Evolutionary conservation across 2,329 filamentous ascomycete species (phyloP).

Genomic region (Diaporthe eres): DNA sequence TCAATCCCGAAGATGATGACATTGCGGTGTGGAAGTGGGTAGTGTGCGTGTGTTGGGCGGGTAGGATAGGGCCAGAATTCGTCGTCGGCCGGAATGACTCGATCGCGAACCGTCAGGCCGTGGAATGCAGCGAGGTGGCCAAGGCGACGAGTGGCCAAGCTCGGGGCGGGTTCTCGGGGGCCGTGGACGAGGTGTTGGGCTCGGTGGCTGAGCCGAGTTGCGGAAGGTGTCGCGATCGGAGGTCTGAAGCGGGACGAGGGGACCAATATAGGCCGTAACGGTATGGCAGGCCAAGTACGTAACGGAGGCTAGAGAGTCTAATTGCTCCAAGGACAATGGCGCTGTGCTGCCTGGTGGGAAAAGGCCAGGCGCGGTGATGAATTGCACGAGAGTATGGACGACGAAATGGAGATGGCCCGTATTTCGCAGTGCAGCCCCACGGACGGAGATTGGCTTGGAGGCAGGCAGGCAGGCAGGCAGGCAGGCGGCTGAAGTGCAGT

Average conservation of each 20-base stretch:
- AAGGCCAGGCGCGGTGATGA: constrained; percentile 27
- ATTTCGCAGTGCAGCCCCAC: constrained; percentile 38
- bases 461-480: constrained; percentile 4
- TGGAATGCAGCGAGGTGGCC: constrained; percentile 1
- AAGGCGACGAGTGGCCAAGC: constrained; percentile 4
- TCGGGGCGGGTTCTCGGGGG: constrained; percentile 14
- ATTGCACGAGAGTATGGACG: constrained; percentile 26
- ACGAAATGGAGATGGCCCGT: constrained; percentile 36
- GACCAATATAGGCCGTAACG: constrained; percentile 8
- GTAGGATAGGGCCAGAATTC: constrained; percentile 7
- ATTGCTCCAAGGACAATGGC: constrained; percentile 16
- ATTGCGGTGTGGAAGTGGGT: constrained; percentile 40
- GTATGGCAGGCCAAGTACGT: constrained; percentile 2
- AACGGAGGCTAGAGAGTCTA: constrained; percentile 6
- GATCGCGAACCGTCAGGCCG: constrained; percentile 18
- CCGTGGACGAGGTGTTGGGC: constrained; percentile 8
- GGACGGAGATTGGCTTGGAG: constrained; percentile 32
- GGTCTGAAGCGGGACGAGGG: constrained; percentile 16
- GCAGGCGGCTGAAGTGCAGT: not conserved
- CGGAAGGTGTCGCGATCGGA: constrained; percentile 21
- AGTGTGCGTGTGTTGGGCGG: not conserved
- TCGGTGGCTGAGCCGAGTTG: constrained; percentile 20
- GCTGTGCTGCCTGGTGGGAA: constrained; percentile 15
- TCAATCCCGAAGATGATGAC: constrained; percentile 67
- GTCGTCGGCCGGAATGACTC: constrained; percentile 12